Evolutionary conservation across 176 grass and related monocot genomes (phyloP).

Genomic region (Tuctoria greenei): DNA sequence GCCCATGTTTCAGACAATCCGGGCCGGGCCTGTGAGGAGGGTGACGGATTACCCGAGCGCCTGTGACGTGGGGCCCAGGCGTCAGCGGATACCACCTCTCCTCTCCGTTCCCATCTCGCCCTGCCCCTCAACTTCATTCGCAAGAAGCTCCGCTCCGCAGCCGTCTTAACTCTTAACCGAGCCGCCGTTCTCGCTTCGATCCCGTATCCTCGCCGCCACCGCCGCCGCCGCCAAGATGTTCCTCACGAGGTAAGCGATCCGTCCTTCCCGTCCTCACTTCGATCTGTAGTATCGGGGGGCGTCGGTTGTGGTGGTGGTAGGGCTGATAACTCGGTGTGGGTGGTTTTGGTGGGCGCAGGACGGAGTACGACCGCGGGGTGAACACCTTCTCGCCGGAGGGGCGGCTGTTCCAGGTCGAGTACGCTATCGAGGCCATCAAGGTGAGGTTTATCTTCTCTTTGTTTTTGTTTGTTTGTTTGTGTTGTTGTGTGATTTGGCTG

Average conservation of each 20-base stretch:
- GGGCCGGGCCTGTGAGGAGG: neutral
- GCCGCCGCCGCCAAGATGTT: constrained; percentile 49
- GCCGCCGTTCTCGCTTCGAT: constrained; percentile 5
- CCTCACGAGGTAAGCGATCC: constrained; percentile 72
- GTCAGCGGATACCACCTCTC: neutral
- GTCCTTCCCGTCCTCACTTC: neutral
- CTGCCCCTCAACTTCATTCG: constrained; percentile 20
- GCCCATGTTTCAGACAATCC: no score
- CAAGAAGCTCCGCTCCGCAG: constrained; percentile 22
- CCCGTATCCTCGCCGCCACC: neutral
- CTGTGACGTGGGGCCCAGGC: neutral
- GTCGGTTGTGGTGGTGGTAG: neutral
- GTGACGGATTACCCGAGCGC: no score
- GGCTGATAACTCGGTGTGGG: neutral
- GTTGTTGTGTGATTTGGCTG: neutral
- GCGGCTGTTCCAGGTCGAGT: constrained; percentile 89
- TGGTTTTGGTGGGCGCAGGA: constrained; percentile 37
- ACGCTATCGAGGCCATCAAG: constrained; percentile 99
- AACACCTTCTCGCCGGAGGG: constrained; percentile 96
- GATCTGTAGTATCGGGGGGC: neutral
- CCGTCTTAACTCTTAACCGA: neutral
- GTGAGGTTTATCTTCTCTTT: constrained; percentile 25
- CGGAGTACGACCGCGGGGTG: constrained; percentile 88
- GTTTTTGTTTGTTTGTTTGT: neutral
- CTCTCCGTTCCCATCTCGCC: neutral